These are phyloP conservation scores for Reticulascus tulasneorum DNA, from an alignment of 2,329 filamentous ascomycete genomes.

Conservation along the genomic window DNA sequence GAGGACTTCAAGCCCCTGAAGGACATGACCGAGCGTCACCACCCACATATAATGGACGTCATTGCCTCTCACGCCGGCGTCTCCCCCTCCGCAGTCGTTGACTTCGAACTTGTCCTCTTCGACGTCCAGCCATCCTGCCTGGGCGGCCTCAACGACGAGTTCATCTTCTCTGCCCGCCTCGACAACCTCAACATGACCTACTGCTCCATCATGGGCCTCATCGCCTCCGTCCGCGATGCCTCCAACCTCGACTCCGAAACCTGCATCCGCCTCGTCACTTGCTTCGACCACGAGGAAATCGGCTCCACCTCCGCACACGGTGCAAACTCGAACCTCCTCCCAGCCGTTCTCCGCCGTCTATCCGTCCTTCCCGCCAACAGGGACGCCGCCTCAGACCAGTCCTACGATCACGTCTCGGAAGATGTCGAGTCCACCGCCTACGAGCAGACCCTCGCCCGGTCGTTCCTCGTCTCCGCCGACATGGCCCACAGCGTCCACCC, in stretches of 20 bases:
- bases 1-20: conserved; percentile 70
- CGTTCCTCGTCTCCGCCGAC: conserved; percentile 92
- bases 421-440: conserved; percentile 71
- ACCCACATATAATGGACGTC: conserved; percentile 79
- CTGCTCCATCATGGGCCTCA: conserved; percentile 81
- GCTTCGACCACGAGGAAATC: conserved; percentile 98
- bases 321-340: conserved; percentile 87
- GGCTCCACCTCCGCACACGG: conserved; percentile 90
- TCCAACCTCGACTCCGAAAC: conserved; percentile 69
- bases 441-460: conserved; percentile 86
- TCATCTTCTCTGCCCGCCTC: conserved; percentile 92
- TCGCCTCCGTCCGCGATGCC: conserved; percentile 66
- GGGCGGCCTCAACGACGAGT: conserved; percentile 86
- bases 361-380: conserved; percentile 68
- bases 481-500: conserved; percentile 97
- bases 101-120: conserved; percentile 96
- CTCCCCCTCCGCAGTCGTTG: conserved; percentile 67
- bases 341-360: conserved; percentile 79
- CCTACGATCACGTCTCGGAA: conserved; percentile 56
- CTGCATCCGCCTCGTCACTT: conserved; percentile 83
- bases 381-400: conserved; percentile 53
- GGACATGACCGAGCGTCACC: conserved; percentile 76
- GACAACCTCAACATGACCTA: conserved; percentile 98
- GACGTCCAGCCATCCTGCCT: conserved; percentile 89
- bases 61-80: conserved; percentile 77